Evolutionary conservation across 1,284 basidiomycete species (phyloP).

Genomic region (Trichosporon sp.): DNA sequence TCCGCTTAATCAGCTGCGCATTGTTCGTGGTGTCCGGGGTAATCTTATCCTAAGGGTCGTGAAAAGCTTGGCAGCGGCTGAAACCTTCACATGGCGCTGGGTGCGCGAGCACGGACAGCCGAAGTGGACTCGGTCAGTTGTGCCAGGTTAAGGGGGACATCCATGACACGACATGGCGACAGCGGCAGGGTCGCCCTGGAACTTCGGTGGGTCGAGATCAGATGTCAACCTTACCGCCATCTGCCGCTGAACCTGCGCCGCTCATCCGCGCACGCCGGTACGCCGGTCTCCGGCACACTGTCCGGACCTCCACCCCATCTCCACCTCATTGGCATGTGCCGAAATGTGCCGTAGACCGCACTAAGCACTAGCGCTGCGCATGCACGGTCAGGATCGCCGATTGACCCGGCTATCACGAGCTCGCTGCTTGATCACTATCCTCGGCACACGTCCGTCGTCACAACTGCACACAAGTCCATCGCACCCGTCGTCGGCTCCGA

Average conservation of each 20-base stretch:
- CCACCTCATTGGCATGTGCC: not conserved
- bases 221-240: not conserved
- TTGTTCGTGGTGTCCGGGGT: not conserved
- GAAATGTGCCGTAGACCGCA: too few relatives aligned
- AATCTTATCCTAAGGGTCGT: not conserved
- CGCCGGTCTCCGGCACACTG: not conserved
- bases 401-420: not conserved
- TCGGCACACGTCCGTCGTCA: not conserved
- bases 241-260: not conserved
- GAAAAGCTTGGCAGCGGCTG: not conserved
- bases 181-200: not conserved
- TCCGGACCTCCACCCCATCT: constrained; percentile 2
- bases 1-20: not conserved
- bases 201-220: not conserved
- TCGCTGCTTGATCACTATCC: not conserved
- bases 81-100: not conserved
- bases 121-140: too few relatives aligned
- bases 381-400: not conserved
- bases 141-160: not conserved
- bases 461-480: not conserved
- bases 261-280: not conserved
- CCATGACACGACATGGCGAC: not conserved
- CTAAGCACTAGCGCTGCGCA: not conserved
- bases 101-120: too few relatives aligned
- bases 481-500: not conserved